phyloP scores from a whole-genome alignment of 768 basidiomycete species.

The Lactarius evosmus region DNA sequence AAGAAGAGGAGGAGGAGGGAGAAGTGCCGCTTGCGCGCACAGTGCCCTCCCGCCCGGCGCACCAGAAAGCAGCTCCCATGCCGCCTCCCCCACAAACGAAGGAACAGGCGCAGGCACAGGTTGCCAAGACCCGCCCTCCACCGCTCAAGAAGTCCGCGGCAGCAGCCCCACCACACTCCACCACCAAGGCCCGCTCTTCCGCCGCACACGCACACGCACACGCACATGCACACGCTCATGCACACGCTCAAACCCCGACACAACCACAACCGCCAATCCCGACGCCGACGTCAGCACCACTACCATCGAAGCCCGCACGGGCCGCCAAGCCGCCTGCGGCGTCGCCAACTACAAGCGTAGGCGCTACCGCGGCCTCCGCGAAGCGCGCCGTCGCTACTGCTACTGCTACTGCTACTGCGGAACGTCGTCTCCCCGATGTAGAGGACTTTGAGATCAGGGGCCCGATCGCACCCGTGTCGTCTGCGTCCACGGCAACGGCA shows the following conservation, averaged over 20 bases:
- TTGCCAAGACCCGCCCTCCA: slow-evolving; percentile 3
- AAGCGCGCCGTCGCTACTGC: not conserved
- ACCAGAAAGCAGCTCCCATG: slow-evolving; percentile 4
- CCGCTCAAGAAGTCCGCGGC: slow-evolving; percentile 26
- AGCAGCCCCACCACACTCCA: slow-evolving; percentile 24
- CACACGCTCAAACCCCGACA: not conserved
- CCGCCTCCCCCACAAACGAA: not conserved
- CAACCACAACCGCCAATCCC: slow-evolving; percentile 22
- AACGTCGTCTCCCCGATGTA: slow-evolving; percentile 36
- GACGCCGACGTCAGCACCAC: not conserved
- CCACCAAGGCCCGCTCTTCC: slow-evolving; percentile 23
- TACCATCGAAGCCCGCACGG: not conserved
- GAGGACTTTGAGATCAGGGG: slow-evolving; percentile 50
- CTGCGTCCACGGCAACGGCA: not conserved
- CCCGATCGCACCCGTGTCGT: slow-evolving; percentile 39
- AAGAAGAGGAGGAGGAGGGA: slow-evolving; percentile 23
- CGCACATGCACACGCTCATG: not conserved
- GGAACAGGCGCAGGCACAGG: not conserved
- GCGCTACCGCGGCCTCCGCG: not conserved
- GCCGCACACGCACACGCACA: not conserved
- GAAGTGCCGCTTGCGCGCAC: slow-evolving; percentile 21
- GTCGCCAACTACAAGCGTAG: not conserved
- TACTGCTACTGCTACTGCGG: slow-evolving; percentile 23
- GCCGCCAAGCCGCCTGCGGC: not conserved
- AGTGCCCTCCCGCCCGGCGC: not conserved